Base-by-base conservation (phyloP, 345 rosid genomes). In the Eucalyptus leucophloia region DNA sequence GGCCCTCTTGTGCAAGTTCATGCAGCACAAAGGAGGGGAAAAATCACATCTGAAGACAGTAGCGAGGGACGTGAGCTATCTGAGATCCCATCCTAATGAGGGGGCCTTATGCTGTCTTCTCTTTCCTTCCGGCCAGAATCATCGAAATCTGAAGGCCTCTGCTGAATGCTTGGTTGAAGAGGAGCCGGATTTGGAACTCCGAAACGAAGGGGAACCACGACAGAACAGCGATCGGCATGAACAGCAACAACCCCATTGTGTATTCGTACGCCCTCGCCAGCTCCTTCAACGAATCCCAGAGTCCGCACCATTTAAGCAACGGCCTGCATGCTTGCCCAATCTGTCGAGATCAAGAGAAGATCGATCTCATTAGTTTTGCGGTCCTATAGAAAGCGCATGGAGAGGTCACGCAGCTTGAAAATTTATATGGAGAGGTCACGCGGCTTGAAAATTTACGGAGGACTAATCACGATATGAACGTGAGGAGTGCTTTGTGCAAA, bases 121-220 rank as follows among this genome's bases (percentile, higher is more conserved):
- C 99, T 92, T 94, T 96, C 93, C 91, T 95, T 28, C 99, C 98
- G 0, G 95, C 89, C 6, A 98, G 96, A 94, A 98, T 97, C 98
- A 95, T 96, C 45, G 99, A 96, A 89, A 97, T 98, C 92, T 98
- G 99, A 85, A 98, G 98, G 89, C 99, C 99, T 93, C 99, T 95
- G 87, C 99, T 97, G 67, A 98, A 98, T 49, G 99, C 99, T 91
- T 98, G 99, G 92, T 98, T 97, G 94, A 98, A 98, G 58, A 98
- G 96, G 90, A 97, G 90, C 47, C 99, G 96, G 12, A 96, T 92
- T 90, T 98, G 99, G 93, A 98, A 96, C 93, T 97, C 99, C 4
- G 96, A 96, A 19, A 97, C 97, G 42, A 98, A 96, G 5, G 99
- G 98, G 94, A 98, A 97, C 99, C 99, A 98, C 4, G 99, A 96